Evolutionary conservation across 2,329 filamentous ascomycete genomes (phyloP), one percentile per base, ranked within the genome.

Genomic region (Metarhizium humberi): DNA sequence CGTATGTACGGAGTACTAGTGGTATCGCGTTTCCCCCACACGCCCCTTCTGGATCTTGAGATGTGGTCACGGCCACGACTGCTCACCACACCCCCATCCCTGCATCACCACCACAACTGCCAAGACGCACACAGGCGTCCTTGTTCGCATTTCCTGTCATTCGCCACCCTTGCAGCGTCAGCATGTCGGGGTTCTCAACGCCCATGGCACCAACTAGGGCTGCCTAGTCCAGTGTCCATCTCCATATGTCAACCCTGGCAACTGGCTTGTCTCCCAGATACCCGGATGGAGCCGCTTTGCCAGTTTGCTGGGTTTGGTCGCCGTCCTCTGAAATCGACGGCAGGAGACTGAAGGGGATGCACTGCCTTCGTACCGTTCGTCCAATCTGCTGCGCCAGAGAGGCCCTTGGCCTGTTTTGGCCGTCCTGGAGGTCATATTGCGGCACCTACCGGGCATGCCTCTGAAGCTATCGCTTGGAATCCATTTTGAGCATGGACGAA

Each of bases 181-280:
- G 56, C 52, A 59, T 54, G 50, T 51, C 52, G 56, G 46, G 48
- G 56, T 60, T 59, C 56, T 59, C 50, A 61, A 57, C 55, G 56
- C 54, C 50, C 50, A 50, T 55, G 50, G 53, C 46, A 34, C 32
- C n/a, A 46, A 50, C 47, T 45, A 38, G 38, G 14, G 51, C 38
- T 34, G 46, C 20, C 55, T 32, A 53, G 20, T 56, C 48, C 51
- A n/a, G 50, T 32, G 45, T 32, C 53, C 49, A 42, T 54, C 48
- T 29, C 47, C 51, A 38, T 32, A 50, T 18, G 47, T 14, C 47
- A 18, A 50, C 30, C 47, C 59, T 57, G 25, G 25, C 25, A 25
- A 25, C 25, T 25, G 56, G 56, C 51, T 40, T 50, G 50, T 57
- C 50, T 55, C 32, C 54, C 50, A 55, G 55, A 61, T 61, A 56